Percentiles rank a stretch among this genome's conserved stretches.
Conservation (phyloP, 176 grass and related monocot genomes). For the Tillandsia fasciculata region DNA sequence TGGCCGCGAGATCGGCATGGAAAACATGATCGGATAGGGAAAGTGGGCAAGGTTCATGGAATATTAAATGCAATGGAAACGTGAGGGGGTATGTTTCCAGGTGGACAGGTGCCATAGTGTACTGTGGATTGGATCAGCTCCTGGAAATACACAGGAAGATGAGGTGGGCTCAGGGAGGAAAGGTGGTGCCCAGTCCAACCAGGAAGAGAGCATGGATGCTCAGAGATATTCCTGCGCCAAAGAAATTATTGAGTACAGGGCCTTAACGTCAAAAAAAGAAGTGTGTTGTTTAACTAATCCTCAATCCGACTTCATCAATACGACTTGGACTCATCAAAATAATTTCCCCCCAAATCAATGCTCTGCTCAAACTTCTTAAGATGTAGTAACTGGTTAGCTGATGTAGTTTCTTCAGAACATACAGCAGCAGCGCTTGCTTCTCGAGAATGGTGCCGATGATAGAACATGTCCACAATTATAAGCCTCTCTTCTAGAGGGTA, state of each 20-base stretch:
- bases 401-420: neutral
- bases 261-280: constrained; percentile 56
- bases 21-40: constrained; percentile 37
- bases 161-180: constrained; percentile 67
- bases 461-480: neutral
- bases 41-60: constrained; percentile 60
- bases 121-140: constrained; percentile 41
- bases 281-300: constrained; percentile 47
- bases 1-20: constrained; percentile 53
- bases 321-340: constrained; percentile 30
- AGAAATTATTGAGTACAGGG: constrained; percentile 95
- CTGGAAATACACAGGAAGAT: constrained; percentile 72
- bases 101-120: constrained; percentile 58
- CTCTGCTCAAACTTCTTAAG: constrained; percentile 25
- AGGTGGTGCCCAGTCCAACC: constrained; percentile 74
- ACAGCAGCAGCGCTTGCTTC: too few relatives aligned
- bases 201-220: constrained; percentile 64
- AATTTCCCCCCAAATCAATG: constrained; percentile 21
- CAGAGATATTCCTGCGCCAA: constrained; percentile 89
- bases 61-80: constrained; percentile 67
- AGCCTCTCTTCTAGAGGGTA: too few relatives aligned
- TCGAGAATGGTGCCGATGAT: neutral
- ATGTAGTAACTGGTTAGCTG: neutral
- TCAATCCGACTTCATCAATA: constrained; percentile 32
- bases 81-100: constrained; percentile 64